phyloP scores from a whole-genome alignment of 2,329 filamentous ascomycete species.

The Penicillium olsonii region DNA sequence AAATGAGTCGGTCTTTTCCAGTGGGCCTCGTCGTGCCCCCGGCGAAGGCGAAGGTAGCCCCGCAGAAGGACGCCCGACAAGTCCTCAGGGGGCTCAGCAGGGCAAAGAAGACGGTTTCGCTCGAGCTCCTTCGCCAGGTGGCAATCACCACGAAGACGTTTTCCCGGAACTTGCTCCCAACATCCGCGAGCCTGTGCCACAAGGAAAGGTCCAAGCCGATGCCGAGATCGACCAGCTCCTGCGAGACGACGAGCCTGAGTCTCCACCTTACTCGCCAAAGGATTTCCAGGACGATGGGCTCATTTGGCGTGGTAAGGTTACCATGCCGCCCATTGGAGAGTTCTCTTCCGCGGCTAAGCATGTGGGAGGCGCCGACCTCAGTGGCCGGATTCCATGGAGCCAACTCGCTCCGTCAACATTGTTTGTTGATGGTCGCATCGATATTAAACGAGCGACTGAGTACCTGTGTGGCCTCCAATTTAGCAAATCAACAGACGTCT shows the following conservation, averaged over 20 bases:
- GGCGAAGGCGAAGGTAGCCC: constrained; percentile 32
- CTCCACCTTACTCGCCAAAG: constrained; percentile 79
- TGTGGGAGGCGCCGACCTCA: constrained; percentile 80
- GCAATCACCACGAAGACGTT: constrained; percentile 44
- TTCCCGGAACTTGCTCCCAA: constrained; percentile 46
- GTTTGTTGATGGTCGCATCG: constrained; percentile 69
- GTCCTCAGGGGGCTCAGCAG: constrained; percentile 26
- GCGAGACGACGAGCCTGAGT: constrained; percentile 77
- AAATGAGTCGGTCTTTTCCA: constrained; percentile 51
- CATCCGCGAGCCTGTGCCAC: constrained; percentile 43
- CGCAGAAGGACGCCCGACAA: constrained; percentile 28
- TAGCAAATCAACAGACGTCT: constrained; percentile 78
- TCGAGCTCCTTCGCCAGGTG: constrained; percentile 74
- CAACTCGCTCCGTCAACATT: constrained; percentile 69
- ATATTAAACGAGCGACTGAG: constrained; percentile 78
- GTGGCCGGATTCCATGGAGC: constrained; percentile 67
- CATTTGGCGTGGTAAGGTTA: constrained; percentile 74
- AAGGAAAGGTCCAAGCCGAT: constrained; percentile 63
- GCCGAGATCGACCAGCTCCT: constrained; percentile 88
- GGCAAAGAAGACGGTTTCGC: constrained; percentile 49
- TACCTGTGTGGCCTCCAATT: constrained; percentile 88
- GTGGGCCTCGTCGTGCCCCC: constrained; percentile 47
- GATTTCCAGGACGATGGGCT: constrained; percentile 71
- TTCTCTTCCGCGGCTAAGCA: constrained; percentile 78
- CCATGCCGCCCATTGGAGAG: constrained; percentile 75